Base-by-base conservation (phyloP, 345 rosid genomes). In the Camelina hispida region DNA sequence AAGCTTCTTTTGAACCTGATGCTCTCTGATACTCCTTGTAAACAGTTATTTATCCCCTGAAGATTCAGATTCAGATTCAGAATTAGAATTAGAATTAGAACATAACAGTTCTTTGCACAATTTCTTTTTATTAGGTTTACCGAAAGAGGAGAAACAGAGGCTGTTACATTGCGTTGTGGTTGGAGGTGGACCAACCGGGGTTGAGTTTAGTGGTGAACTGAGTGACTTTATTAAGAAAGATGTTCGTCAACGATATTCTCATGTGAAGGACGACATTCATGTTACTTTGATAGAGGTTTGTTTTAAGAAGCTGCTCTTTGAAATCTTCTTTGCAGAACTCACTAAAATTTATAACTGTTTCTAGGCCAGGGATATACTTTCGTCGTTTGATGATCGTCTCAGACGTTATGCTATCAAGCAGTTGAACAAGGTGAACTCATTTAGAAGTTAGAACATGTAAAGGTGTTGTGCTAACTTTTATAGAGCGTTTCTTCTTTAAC, bases 131-230 rank as follows among this genome's bases (percentile, higher is more conserved):
- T 56, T 85, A 91, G 97, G 97, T 17, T 64, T 89, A 75, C 75
- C 91, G 5, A 91, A 86, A 68, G 87, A 85, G 62, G 98, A 94
- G 85, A 94, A 88, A 82, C 66, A 82, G 62, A 88, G 97, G 80
- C 79, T 92, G 73, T 80, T 92, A 43, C 97, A 90, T 67, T 92
- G 97, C 73, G 96, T 95, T 70, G 97, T 95, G 50, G 99, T 95
- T 4, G 99, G 99, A 79, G 99, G 97, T 71, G 97, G 97, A 64
- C 97, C 99, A 2, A 95, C 99, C 0, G 97, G 99, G 32, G 97
- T 95, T 30, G 99, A 92, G 86, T 95, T 95, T 79, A 95, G 98
- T 25, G 99, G 99, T 51, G 97, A 95, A 72, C 86, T 92, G 37
- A 90, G 99, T 81, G 99, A 95, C 75, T 95, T 95, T 71, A 92